These are phyloP conservation scores for Talaromyces sp. DNA, from an alignment of 2,329 filamentous ascomycete genomes.

Conservation along the genomic window DNA sequence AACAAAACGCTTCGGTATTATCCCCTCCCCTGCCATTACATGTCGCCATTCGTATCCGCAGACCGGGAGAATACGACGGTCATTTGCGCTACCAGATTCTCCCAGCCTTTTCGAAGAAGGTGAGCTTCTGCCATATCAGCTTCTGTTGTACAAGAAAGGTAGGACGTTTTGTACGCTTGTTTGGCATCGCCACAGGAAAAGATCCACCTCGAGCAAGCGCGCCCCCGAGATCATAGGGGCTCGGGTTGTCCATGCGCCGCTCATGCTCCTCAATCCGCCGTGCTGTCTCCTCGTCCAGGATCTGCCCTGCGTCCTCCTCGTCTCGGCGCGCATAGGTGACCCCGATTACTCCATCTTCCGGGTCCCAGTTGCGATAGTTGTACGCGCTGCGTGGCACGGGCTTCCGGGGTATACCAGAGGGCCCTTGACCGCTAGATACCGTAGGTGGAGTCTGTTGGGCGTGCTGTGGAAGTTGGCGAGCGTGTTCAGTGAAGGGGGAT, in stretches of 20 bases:
- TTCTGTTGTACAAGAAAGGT: constrained; percentile 7
- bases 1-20: not conserved
- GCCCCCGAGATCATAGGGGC: not conserved
- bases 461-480: too few species aligned
- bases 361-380: not conserved
- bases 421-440: not conserved
- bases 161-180: not conserved
- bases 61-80: not conserved
- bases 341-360: not conserved
- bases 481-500: too few species aligned
- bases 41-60: not conserved
- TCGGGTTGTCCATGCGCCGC: not conserved
- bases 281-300: constrained; percentile 5
- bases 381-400: not conserved
- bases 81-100: constrained; percentile 10
- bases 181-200: not conserved
- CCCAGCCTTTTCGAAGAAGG: constrained; percentile 7
- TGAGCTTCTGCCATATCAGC: constrained; percentile 10
- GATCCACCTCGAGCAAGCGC: not conserved
- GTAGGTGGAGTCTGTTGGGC: too few species aligned
- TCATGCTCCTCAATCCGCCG: not conserved
- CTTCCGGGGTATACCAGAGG: not conserved
- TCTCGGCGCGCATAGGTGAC: not conserved
- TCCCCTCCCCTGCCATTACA: not conserved
- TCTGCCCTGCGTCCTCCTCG: not conserved